These are phyloP conservation scores for Mortierella sp. DNA, from an alignment of 371 early-diverging fungal species.

Conservation along the genomic window DNA sequence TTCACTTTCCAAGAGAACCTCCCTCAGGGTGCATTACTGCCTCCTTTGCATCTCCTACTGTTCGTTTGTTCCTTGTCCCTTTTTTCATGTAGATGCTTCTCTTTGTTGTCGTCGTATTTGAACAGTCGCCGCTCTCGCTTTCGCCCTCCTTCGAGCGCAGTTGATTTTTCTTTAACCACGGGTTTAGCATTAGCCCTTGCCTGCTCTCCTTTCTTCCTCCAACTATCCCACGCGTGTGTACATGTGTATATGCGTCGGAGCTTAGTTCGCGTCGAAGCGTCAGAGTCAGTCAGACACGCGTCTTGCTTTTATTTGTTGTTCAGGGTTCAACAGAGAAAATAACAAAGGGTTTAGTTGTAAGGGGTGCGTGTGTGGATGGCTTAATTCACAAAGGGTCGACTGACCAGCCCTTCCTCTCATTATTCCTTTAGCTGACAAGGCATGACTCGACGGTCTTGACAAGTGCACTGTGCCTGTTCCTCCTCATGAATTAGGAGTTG, in stretches of 20 bases:
- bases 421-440: too few species aligned
- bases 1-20: background rate
- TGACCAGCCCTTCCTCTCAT: too few species aligned
- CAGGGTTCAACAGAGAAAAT: background rate
- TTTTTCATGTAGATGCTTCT: background rate
- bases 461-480: too few species aligned
- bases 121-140: background rate
- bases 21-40: background rate
- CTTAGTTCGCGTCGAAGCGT: background rate
- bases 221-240: conserved; percentile 8
- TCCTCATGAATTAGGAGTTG: too few species aligned
- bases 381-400: too few species aligned
- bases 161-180: background rate
- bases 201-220: background rate
- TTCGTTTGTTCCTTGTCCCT: too few species aligned
- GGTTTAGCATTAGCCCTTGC: background rate
- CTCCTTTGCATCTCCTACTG: background rate
- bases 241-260: background rate
- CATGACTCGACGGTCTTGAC: too few species aligned
- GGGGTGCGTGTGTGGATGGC: too few species aligned
- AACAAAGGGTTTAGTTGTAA: too few species aligned
- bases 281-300: background rate
- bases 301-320: background rate
- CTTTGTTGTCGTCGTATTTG: background rate
- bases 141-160: background rate